phyloP scores from a whole-genome alignment of 2,329 filamentous ascomycete genomes.

The Mariannaea sp. region DNA sequence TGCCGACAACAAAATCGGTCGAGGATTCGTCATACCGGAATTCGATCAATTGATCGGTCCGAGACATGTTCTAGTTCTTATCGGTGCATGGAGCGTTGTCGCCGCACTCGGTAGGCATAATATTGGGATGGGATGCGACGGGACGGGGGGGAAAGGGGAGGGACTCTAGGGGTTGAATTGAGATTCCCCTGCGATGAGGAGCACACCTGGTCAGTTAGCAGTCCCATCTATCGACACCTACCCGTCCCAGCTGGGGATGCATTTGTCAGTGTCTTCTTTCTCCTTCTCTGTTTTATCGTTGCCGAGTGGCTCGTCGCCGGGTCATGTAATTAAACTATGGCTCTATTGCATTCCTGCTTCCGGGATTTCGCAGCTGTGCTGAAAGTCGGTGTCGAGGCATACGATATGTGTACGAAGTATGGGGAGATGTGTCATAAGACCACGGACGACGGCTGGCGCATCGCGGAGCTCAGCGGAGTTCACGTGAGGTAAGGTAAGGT shows the following conservation, averaged over 20 bases:
- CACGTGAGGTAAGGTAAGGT: constrained; percentile 14
- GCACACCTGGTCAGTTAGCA: constrained; percentile 26
- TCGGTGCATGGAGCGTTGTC: constrained; percentile 16
- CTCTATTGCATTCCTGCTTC: constrained; percentile 16
- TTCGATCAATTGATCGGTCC: constrained; percentile 13
- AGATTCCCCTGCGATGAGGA: constrained; percentile 15
- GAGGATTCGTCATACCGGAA: not conserved
- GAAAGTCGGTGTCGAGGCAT: constrained; percentile 32
- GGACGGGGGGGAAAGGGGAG: constrained; percentile 18
- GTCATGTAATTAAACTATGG: constrained; percentile 11
- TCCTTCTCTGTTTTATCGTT: constrained; percentile 1
- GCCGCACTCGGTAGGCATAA: constrained; percentile 15
- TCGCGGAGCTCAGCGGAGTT: constrained; percentile 10
- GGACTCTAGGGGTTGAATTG: constrained; percentile 3
- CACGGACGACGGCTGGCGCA: constrained; percentile 13
- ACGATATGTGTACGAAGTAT: constrained; percentile 19
- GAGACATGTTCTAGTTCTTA: constrained; percentile 7
- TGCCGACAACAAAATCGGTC: constrained; percentile 21
- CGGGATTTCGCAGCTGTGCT: constrained; percentile 16
- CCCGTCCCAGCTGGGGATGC: constrained; percentile 13
- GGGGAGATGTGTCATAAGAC: constrained; percentile 13
- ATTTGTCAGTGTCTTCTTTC: not conserved
- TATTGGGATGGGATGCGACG: constrained; percentile 9
- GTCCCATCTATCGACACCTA: constrained; percentile 28
- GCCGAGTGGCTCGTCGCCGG: not conserved